These are phyloP conservation scores for Kodamaea plutei DNA, from an alignment of 1,139 yeast genomes.

Conservation along the genomic window DNA sequence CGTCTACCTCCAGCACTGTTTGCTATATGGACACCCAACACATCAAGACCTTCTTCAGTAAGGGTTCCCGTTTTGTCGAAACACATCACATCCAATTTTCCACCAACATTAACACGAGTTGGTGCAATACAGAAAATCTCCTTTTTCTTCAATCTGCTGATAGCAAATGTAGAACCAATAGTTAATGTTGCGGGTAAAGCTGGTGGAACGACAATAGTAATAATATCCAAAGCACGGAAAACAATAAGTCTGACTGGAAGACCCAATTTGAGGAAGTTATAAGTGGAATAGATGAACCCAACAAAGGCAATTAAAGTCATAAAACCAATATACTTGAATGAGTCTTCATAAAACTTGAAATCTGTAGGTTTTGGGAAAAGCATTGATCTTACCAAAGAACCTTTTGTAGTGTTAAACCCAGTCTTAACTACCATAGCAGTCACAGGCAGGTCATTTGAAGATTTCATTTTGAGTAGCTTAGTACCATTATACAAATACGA, in stretches of 20 bases:
- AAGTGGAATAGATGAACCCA: constrained; percentile 82
- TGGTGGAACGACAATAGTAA: constrained; percentile 97
- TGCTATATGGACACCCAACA: constrained; percentile 76
- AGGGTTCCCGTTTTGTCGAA: constrained; percentile 97
- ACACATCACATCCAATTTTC: constrained; percentile 83
- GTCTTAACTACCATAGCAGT: constrained; percentile 85
- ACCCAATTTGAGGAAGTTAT: constrained; percentile 76
- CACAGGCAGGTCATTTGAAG: constrained; percentile 65
- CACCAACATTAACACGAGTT: constrained; percentile 89
- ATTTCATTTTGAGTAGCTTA: constrained; percentile 74
- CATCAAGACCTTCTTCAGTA: constrained; percentile 94
- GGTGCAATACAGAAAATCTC: constrained; percentile 89
- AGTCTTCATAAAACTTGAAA: constrained; percentile 88
- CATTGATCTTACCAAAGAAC: constrained; percentile 93
- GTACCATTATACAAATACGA: constrained; percentile 87
- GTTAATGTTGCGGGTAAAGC: constrained; percentile 97
- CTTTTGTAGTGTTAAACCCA: constrained; percentile 94
- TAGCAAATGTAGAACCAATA: constrained; percentile 91
- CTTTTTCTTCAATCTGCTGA: constrained; percentile 60
- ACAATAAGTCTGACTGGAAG: constrained; percentile 66
- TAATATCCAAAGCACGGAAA: constrained; percentile 84
- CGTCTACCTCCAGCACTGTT: constrained; percentile 50
- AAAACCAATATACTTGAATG: constrained; percentile 91
- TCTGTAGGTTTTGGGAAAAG: constrained; percentile 92
- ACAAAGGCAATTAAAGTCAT: constrained; percentile 82